Base-by-base conservation (phyloP, 140 eudicot genomes). In the Stevia rebaudiana region DNA sequence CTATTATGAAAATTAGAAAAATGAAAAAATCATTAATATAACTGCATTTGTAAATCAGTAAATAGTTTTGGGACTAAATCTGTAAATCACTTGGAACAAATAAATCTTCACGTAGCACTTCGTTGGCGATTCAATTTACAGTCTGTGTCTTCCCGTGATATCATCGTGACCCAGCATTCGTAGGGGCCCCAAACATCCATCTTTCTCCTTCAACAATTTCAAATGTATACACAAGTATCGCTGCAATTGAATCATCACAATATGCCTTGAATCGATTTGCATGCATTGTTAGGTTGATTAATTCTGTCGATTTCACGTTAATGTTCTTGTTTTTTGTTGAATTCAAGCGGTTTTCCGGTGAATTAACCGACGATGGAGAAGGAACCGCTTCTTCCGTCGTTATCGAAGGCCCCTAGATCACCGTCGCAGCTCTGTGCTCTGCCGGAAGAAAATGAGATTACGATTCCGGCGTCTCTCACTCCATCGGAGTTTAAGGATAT, bases 401-500 rank as follows among this genome's bases (percentile, higher is more conserved):
- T 24, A 8, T 47, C 73, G 0, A 70, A 63, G 17, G 64, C 46
- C 63, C 66, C 88, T 17, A 71, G 47, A 60, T 67, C 80, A 36
- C 74, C 85, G 16, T 62, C 74, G n/a, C 73, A 70, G 13, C 85
- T 80, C 68, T 55, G 74, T 44, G 63, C 78, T 2, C 35, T 85
- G 0, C 90, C 85, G 1, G 88, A 80, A 39, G 22, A 83, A 48
- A 73, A 82, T 58, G 95, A 78, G 42, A 67, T 78, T 24, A 11
- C 80, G 1, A 64, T 73, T 36, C 79, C 78, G 10, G 7, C 36
- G 1, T 30, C 81, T 46, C 35, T 83, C 25, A 81, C 94, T 37
- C 89, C 96, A 0, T 39, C 72, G 21, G 85, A 77, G 42, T 55
- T 82, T 36, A 88, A 88, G 62, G 96, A 88, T 25, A 75, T 80